Conservation (phyloP, 495 filamentous ascomycete species). For the Staphylotrichum longicolle region DNA sequence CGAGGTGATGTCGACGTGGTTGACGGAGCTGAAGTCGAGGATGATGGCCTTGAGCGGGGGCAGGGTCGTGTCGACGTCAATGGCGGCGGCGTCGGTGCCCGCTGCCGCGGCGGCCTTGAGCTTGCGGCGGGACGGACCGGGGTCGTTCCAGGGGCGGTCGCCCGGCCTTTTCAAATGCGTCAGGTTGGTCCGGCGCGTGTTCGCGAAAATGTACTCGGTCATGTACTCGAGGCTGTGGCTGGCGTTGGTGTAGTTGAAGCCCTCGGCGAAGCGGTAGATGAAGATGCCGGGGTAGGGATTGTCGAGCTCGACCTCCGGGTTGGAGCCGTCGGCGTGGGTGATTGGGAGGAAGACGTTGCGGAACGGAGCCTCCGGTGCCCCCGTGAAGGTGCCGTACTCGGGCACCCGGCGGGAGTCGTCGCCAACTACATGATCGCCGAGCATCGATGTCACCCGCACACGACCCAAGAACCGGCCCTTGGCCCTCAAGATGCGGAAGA, state of each 20-base stretch:
- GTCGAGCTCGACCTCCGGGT: constrained; percentile 75
- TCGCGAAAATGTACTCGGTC: constrained; percentile 65
- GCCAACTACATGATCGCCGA: constrained; percentile 78
- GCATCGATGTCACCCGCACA: constrained; percentile 84
- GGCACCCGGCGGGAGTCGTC: constrained; percentile 37
- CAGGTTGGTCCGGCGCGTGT: constrained; percentile 76
- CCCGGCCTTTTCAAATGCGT: constrained; percentile 61
- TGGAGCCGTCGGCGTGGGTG: constrained; percentile 83
- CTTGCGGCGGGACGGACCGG: constrained; percentile 60
- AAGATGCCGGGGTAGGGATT: constrained; percentile 91
- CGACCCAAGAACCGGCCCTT: constrained; percentile 83
- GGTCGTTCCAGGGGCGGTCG: constrained; percentile 95
- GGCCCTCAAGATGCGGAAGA: constrained; percentile 83
- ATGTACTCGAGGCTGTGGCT: constrained; percentile 86
- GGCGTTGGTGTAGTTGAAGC: constrained; percentile 95
- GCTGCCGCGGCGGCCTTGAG: constrained; percentile 39
- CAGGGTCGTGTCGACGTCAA: constrained; percentile 48
- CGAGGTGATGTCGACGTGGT: constrained; percentile 93
- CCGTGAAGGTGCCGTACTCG: constrained; percentile 53
- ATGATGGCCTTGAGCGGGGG: constrained; percentile 90
- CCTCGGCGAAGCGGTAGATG: constrained; percentile 96
- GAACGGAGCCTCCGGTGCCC: constrained; percentile 35
- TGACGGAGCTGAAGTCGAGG: constrained; percentile 92
- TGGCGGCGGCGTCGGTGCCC: constrained; percentile 33
- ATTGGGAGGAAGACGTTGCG: constrained; percentile 90